Evolutionary conservation across 352 stramenopile genomes (phyloP).

Genomic region (Phytopythium montanum): DNA sequence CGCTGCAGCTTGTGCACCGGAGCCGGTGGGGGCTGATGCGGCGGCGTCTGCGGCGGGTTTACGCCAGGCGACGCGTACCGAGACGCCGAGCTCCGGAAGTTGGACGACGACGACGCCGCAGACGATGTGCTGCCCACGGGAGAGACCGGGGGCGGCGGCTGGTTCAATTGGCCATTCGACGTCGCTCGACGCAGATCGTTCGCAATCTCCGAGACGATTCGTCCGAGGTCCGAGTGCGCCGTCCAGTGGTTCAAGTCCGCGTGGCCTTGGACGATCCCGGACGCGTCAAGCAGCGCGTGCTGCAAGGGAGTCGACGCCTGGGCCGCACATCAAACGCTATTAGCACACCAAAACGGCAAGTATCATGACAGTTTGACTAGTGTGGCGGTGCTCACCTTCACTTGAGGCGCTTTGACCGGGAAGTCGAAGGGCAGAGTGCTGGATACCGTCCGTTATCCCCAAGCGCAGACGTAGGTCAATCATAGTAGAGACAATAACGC

Average conservation of each 20-base stretch:
- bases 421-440: constrained; percentile 76
- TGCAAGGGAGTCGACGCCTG: constrained; percentile 70
- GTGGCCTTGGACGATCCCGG: constrained; percentile 66
- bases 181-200: constrained; percentile 39
- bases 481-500: neutral
- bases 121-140: constrained; percentile 15
- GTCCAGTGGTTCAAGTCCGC: constrained; percentile 79
- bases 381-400: constrained; percentile 33
- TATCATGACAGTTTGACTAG: neutral
- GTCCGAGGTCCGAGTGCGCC: constrained; percentile 75
- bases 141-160: constrained; percentile 20
- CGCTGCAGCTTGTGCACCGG: constrained; percentile 44
- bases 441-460: neutral
- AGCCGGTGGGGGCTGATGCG: constrained; percentile 28
- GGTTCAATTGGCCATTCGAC: constrained; percentile 11
- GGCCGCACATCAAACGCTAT: neutral
- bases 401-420: constrained; percentile 56
- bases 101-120: constrained; percentile 14
- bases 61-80: constrained; percentile 21
- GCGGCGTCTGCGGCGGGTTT: constrained; percentile 18
- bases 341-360: neutral
- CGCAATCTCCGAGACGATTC: constrained; percentile 75
- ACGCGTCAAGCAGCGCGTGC: constrained; percentile 69
- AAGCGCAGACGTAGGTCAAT: neutral
- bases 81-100: neutral